phyloP scores from a whole-genome alignment of 192 early-diverging fungal species.

The Kappamyces sp. region DNA sequence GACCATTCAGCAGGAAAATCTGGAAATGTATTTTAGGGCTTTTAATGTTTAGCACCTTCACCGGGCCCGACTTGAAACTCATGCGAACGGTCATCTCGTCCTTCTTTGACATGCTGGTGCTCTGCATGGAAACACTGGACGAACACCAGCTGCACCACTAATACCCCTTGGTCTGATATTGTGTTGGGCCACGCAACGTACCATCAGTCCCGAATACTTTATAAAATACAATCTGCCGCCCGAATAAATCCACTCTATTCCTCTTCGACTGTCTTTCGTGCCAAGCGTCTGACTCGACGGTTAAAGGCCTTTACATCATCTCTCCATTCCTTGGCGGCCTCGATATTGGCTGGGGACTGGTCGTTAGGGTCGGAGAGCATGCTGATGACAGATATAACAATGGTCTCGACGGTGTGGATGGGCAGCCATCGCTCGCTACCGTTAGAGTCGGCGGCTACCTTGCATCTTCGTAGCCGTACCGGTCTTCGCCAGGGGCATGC shows the following conservation, averaged over 20 bases:
- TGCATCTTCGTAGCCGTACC: slow-evolving; percentile 84
- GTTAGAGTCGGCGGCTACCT: background rate
- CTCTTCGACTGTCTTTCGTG: slow-evolving; percentile 6
- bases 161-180: background rate
- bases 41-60: too few species aligned
- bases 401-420: slow-evolving; percentile 92
- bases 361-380: slow-evolving; percentile 92
- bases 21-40: too few species aligned
- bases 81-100: background rate
- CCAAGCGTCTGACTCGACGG: slow-evolving; percentile 2
- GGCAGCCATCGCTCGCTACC: slow-evolving; percentile 83
- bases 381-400: slow-evolving; percentile 81
- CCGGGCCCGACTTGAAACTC: background rate
- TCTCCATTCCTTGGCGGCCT: slow-evolving; percentile 87
- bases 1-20: too few species aligned
- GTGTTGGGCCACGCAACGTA: background rate
- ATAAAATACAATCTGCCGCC: too few species aligned
- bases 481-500: slow-evolving; percentile 71
- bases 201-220: too few species aligned
- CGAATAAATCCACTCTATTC: background rate
- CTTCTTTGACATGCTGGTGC: background rate
- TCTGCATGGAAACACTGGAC: slow-evolving; percentile 2
- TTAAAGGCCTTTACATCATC: slow-evolving; percentile 31
- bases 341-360: slow-evolving; percentile 90
- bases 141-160: background rate